Evolutionary conservation across 1,139 yeast genomes (phyloP).

Genomic region (Taiozyma sp.): DNA sequence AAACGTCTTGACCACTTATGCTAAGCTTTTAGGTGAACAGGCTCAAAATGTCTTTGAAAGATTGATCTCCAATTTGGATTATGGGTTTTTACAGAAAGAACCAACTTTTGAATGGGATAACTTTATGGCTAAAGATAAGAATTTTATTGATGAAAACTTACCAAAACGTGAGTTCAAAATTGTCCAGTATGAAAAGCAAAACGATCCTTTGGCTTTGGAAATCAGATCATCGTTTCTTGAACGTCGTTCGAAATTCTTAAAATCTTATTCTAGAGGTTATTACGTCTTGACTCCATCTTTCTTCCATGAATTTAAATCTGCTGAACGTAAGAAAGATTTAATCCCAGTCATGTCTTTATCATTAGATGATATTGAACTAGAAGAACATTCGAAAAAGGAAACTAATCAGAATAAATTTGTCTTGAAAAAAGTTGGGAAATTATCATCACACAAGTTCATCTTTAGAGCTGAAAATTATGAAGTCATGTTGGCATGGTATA

Average conservation of each 20-base stretch:
- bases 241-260: constrained; percentile 83
- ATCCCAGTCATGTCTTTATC: constrained; percentile 85
- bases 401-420: constrained; percentile 71
- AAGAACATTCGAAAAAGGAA: constrained; percentile 75
- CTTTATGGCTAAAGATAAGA: constrained; percentile 66
- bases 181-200: constrained; percentile 59
- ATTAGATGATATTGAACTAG: constrained; percentile 73
- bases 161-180: constrained; percentile 65
- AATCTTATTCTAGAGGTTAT: constrained; percentile 85
- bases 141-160: constrained; percentile 69
- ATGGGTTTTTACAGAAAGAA: constrained; percentile 73
- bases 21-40: constrained; percentile 61
- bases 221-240: constrained; percentile 80
- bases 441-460: constrained; percentile 87
- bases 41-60: constrained; percentile 61
- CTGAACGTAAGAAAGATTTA: constrained; percentile 78
- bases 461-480: constrained; percentile 80
- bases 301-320: constrained; percentile 83
- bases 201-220: constrained; percentile 64
- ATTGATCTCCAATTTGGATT: constrained; percentile 59
- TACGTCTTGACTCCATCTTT: constrained; percentile 86
- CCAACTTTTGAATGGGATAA: constrained; percentile 87
- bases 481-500: constrained; percentile 79
- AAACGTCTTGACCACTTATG: constrained; percentile 68
- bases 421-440: constrained; percentile 60